Percentiles rank a stretch among this genome's conserved stretches.
Evolutionary conservation across 2,329 filamentous ascomycete species (phyloP).

Genomic region (Monilinia laxa): DNA sequence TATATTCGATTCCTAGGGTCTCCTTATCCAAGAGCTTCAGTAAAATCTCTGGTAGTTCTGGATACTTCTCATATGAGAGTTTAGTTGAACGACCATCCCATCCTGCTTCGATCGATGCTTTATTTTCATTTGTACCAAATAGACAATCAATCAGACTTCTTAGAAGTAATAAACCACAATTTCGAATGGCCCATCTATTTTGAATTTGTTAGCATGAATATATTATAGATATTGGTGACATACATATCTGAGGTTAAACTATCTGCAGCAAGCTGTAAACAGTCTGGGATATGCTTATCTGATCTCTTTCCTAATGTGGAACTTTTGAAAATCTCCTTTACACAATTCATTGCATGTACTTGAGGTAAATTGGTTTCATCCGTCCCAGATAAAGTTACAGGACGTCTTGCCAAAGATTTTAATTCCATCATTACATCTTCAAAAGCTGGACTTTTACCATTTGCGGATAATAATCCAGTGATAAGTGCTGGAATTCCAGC

Average conservation of each 20-base stretch:
- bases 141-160: conserved; percentile 79
- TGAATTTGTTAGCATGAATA: conserved; percentile 19
- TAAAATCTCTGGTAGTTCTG: conserved; percentile 62
- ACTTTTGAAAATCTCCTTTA: conserved; percentile 89
- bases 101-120: conserved; percentile 57
- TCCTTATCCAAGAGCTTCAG: conserved; percentile 55
- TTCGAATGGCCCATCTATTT: conserved; percentile 83
- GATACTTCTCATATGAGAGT: conserved; percentile 69
- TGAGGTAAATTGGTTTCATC: conserved; percentile 74
- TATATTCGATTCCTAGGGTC: conserved; percentile 19
- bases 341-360: conserved; percentile 90
- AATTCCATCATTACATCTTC: conserved; percentile 63
- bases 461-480: conserved; percentile 73
- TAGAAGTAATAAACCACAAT: conserved; percentile 87
- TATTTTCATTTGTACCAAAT: conserved; percentile 74
- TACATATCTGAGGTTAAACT: conserved; percentile 77
- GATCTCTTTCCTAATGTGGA: conserved; percentile 71
- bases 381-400: conserved; percentile 51
- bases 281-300: conserved; percentile 70
- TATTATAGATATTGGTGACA: conserved; percentile 36
- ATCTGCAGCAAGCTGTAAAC: conserved; percentile 75
- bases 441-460: conserved; percentile 60
- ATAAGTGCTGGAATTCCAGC: conserved; percentile 89
- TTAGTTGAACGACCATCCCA: conserved; percentile 64
- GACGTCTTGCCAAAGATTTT: conserved; percentile 55